Evolutionary conservation across 2,329 filamentous ascomycete genomes (phyloP).

Genomic region (Byssochlamys sp.): DNA sequence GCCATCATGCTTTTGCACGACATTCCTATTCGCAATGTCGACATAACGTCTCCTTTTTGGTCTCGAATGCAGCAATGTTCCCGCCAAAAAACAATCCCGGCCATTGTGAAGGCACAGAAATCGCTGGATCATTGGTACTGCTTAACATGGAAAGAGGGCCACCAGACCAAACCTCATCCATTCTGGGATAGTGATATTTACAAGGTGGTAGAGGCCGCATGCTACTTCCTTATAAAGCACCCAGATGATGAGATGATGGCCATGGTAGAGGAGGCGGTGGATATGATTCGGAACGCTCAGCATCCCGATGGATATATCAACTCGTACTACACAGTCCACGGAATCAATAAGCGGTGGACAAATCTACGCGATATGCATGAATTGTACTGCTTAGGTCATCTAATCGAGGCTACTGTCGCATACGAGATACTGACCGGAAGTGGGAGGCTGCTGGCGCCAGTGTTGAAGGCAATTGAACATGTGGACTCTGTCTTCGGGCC

Average conservation of each 20-base stretch:
- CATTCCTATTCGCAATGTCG: background rate
- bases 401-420: conserved; percentile 52
- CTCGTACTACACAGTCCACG: conserved; percentile 53
- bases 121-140: conserved; percentile 7
- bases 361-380: conserved; percentile 55
- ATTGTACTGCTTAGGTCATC: conserved; percentile 45
- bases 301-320: conserved; percentile 54
- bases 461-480: conserved; percentile 47
- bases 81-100: conserved; percentile 4
- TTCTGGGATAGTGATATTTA: conserved; percentile 53
- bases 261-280: conserved; percentile 47
- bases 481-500: conserved; percentile 46
- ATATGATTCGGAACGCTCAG: conserved; percentile 49
- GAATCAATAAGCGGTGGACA: conserved; percentile 46
- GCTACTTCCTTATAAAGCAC: conserved; percentile 43
- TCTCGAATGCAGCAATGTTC: conserved; percentile 5
- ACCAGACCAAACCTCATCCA: conserved; percentile 27
- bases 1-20: background rate
- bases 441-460: conserved; percentile 41
- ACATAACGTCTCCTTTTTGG: background rate
- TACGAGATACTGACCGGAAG: conserved; percentile 46
- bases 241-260: conserved; percentile 40
- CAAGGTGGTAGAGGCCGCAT: conserved; percentile 53
- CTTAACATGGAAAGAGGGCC: conserved; percentile 8
- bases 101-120: conserved; percentile 8